phyloP scores from a whole-genome alignment of 306 rosid species.

The Vigna trinervia region DNA sequence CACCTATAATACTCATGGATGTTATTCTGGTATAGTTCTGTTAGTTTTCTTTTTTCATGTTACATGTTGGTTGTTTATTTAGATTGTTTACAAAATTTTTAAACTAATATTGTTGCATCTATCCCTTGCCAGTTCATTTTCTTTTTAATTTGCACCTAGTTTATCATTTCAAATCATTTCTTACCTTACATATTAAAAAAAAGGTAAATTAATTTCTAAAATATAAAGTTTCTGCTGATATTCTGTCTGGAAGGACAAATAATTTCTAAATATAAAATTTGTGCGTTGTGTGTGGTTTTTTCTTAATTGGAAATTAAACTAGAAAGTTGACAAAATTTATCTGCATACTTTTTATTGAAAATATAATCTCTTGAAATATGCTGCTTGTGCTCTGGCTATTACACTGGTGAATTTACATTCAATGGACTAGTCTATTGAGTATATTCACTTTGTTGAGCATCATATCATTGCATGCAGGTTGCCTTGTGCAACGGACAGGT shows the following conservation, averaged over 20 bases:
- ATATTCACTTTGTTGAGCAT: conserved; percentile 38
- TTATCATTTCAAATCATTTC: conserved; percentile 20
- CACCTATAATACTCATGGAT: conserved; percentile 85
- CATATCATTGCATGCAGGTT: conserved; percentile 62
- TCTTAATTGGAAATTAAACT: background rate
- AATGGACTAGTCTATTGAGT: conserved; percentile 31
- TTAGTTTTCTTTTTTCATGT: conserved; percentile 31
- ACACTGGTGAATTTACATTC: conserved; percentile 24
- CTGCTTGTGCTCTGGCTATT: conserved; percentile 28
- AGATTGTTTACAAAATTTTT: background rate
- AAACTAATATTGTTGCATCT: conserved; percentile 27
- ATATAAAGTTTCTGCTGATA: conserved; percentile 30
- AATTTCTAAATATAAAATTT: background rate
- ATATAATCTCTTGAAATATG: conserved; percentile 31
- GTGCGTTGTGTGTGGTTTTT: background rate
- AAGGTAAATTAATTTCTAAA: conserved; percentile 22
- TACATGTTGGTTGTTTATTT: conserved; percentile 18
- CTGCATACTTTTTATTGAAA: conserved; percentile 5
- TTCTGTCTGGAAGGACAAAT: background rate
- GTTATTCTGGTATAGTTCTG: conserved; percentile 79
- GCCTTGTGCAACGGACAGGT: conserved; percentile 84
- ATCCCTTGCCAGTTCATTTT: conserved; percentile 15
- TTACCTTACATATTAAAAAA: conserved; percentile 1
- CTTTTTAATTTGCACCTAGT: background rate
- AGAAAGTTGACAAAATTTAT: conserved; percentile 13